Percentiles rank a stretch among this genome's conserved stretches.
Conservation (phyloP, 768 basidiomycete species). For the Termitomyces heimii region DNA sequence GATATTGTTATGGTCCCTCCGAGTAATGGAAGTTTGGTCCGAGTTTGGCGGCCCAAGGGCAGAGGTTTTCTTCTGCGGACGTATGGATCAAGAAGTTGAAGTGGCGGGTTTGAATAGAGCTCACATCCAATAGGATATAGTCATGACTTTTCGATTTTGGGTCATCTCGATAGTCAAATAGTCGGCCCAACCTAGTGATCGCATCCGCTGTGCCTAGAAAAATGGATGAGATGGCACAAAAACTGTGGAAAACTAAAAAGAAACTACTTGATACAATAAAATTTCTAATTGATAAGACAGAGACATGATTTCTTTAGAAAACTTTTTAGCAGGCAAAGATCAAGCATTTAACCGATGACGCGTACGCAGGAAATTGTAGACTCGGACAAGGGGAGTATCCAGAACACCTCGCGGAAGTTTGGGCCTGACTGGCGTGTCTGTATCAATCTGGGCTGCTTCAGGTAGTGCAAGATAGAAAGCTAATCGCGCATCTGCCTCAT, state of each 20-base stretch:
- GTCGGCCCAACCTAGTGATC: conserved; percentile 83
- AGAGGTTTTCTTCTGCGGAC: conserved; percentile 18
- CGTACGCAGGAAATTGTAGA: conserved; percentile 89
- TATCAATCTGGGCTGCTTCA: conserved; percentile 31
- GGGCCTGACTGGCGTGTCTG: conserved; percentile 37
- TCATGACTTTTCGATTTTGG: conserved; percentile 60
- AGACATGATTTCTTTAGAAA: conserved; percentile 76
- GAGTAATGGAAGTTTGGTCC: conserved; percentile 45
- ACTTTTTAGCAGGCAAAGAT: background rate
- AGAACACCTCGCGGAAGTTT: conserved; percentile 56
- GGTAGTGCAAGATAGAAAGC: conserved; percentile 54
- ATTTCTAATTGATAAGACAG: conserved; percentile 91
- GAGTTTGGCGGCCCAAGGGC: conserved; percentile 25
- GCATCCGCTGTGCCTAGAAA: conserved; percentile 63
- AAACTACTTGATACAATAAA: conserved; percentile 64
- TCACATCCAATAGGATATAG: conserved; percentile 86
- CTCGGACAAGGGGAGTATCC: conserved; percentile 79
- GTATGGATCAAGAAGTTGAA: background rate
- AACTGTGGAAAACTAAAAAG: background rate
- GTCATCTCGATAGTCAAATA: conserved; percentile 68
- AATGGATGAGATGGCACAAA: background rate
- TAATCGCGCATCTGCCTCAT: conserved; percentile 67
- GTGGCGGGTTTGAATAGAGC: conserved; percentile 14
- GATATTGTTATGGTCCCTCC: conserved; percentile 75
- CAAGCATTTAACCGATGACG: background rate